Evolutionary conservation across 352 stramenopile genomes (phyloP).

Genomic region (Phytophthora cryptogea): DNA sequence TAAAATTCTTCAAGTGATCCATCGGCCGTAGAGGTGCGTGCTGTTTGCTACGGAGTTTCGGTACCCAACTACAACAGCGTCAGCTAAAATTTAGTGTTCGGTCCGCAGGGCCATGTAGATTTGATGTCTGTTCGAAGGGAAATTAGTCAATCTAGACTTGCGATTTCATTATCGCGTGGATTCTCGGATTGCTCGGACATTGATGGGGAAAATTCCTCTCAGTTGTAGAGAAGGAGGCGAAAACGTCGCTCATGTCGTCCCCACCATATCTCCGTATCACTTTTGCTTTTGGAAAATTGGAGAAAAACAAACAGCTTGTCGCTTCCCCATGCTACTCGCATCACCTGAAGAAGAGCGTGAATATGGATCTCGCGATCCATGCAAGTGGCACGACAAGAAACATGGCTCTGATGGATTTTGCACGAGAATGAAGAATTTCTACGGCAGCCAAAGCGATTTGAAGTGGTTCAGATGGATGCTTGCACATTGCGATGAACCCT

Average conservation of each 20-base stretch:
- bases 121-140: too few relatives aligned
- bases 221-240: not conserved
- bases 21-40: too few relatives aligned
- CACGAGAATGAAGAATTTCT: constrained; percentile 14
- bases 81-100: too few relatives aligned
- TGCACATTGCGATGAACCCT: constrained; percentile 14
- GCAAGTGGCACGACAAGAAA: constrained; percentile 15
- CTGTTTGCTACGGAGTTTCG: too few relatives aligned
- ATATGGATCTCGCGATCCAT: constrained; percentile 1
- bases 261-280: not conserved
- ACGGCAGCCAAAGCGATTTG: not conserved
- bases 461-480: constrained; percentile 8
- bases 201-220: too few relatives aligned
- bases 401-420: constrained; percentile 12
- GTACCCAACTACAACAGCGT: too few relatives aligned
- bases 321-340: not conserved
- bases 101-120: too few relatives aligned
- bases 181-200: too few relatives aligned
- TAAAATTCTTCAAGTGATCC: too few relatives aligned
- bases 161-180: too few relatives aligned
- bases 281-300: not conserved
- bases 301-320: not conserved
- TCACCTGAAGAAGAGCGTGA: constrained; percentile 2
- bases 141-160: too few relatives aligned
- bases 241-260: not conserved